These are phyloP conservation scores for Hypoxylon sp. DNA, from an alignment of 2,329 filamentous ascomycete genomes.

Conservation along the genomic window DNA sequence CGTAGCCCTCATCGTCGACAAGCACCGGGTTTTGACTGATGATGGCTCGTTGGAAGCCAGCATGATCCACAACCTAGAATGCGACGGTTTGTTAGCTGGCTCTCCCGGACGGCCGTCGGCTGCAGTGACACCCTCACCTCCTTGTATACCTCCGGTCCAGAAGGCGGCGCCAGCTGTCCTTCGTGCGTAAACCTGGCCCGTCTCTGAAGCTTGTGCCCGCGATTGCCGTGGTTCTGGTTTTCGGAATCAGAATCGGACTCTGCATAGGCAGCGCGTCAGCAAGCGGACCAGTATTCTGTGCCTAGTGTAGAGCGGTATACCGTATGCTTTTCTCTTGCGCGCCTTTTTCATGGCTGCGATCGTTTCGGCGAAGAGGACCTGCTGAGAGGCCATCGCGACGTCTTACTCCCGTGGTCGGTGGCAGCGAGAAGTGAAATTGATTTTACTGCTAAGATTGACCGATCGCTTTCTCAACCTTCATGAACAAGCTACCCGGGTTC, in stretches of 20 bases:
- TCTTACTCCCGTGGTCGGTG: constrained; percentile 8
- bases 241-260: constrained; percentile 81
- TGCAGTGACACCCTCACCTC: constrained; percentile 61
- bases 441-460: neutral
- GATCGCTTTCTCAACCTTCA: neutral
- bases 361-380: constrained; percentile 70
- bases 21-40: constrained; percentile 77
- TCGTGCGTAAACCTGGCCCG: constrained; percentile 74
- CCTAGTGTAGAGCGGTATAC: constrained; percentile 54
- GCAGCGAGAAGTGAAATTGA: neutral
- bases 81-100: constrained; percentile 26
- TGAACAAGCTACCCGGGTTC: neutral
- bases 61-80: constrained; percentile 72
- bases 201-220: constrained; percentile 81
- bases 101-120: neutral
- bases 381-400: constrained; percentile 61
- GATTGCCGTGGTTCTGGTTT: constrained; percentile 74
- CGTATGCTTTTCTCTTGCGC: constrained; percentile 69
- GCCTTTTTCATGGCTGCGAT: constrained; percentile 74
- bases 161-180: constrained; percentile 72
- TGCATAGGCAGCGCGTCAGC: constrained; percentile 49
- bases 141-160: constrained; percentile 73
- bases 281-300: constrained; percentile 18
- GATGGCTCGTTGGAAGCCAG: constrained; percentile 75
- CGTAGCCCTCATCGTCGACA: constrained; percentile 80